Evolutionary conservation across 2,329 filamentous ascomycete species (phyloP).

Genomic region (Fusarium lateritium): DNA sequence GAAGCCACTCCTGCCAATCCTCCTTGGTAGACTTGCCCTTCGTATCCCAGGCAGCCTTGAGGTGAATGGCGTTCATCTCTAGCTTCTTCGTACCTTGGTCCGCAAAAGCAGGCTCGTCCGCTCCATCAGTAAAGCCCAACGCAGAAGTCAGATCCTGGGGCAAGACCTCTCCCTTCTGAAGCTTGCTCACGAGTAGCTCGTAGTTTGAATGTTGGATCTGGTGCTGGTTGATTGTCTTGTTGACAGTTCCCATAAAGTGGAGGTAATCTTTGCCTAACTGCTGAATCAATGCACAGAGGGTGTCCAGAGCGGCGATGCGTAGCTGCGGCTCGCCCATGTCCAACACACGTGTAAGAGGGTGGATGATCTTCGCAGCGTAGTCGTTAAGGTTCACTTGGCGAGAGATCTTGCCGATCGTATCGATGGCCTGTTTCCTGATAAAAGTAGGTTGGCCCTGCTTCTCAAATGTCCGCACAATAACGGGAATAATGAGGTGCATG

Average conservation of each 20-base stretch:
- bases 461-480: constrained; percentile 95
- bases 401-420: constrained; percentile 93
- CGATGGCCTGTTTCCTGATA: constrained; percentile 90
- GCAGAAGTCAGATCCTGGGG: constrained; percentile 94
- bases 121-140: constrained; percentile 81
- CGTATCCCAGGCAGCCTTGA: constrained; percentile 98
- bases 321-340: constrained; percentile 79
- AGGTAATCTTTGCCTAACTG: constrained; percentile 96
- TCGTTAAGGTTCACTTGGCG: constrained; percentile 98
- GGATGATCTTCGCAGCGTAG: constrained; percentile 95
- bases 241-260: constrained; percentile 93
- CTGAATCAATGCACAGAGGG: constrained; percentile 93
- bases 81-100: constrained; percentile 94
- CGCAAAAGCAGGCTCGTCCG: constrained; percentile 84
- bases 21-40: constrained; percentile 97
- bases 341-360: constrained; percentile 88
- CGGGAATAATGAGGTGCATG: constrained; percentile 98
- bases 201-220: constrained; percentile 93
- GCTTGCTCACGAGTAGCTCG: constrained; percentile 89
- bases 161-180: constrained; percentile 95
- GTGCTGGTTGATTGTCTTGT: constrained; percentile 84
- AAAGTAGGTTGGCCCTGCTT: constrained; percentile 84
- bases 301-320: constrained; percentile 89
- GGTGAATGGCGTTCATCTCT: constrained; percentile 96
- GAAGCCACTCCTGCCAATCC: constrained; percentile 99